phyloP scores from a whole-genome alignment of 345 rosid genomes.

The Clausena lansium region DNA sequence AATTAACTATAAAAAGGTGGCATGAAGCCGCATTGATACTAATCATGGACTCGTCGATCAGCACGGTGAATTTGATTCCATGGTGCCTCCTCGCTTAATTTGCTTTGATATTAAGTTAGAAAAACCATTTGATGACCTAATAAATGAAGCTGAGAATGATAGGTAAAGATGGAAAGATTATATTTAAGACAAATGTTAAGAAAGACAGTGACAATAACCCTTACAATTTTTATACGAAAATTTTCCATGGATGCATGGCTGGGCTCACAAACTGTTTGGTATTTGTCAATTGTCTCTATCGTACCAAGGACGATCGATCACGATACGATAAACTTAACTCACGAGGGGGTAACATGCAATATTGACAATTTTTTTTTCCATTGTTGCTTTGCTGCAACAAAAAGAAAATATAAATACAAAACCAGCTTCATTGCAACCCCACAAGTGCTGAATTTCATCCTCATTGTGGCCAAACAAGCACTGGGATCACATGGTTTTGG shows the following conservation, averaged over 20 bases:
- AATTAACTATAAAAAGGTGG: too few relatives aligned
- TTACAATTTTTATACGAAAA: neutral
- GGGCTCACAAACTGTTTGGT: slow-evolving; percentile 27
- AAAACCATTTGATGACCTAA: too few relatives aligned
- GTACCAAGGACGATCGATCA: slow-evolving; percentile 41
- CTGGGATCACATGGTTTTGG: slow-evolving; percentile 43
- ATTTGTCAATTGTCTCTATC: slow-evolving; percentile 33
- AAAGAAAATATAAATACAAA: neutral
- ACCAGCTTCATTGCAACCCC: slow-evolving; percentile 22
- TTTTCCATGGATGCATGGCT: neutral
- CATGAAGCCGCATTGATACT: too few relatives aligned
- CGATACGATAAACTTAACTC: slow-evolving; percentile 29
- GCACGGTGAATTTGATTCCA: too few relatives aligned
- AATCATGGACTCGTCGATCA: too few relatives aligned
- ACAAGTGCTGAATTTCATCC: slow-evolving; percentile 23
- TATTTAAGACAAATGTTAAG: too few relatives aligned
- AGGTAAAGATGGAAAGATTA: too few relatives aligned
- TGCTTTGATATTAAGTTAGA: too few relatives aligned
- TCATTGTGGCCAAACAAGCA: slow-evolving; percentile 31
- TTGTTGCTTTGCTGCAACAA: slow-evolving; percentile 21
- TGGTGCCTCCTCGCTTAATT: too few relatives aligned
- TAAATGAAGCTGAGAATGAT: too few relatives aligned
- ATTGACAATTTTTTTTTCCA: slow-evolving; percentile 7
- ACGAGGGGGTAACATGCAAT: slow-evolving; percentile 56
- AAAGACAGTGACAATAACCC: too few relatives aligned